A percentile compares a stretch with the other conserved stretches of the same genome.
These are phyloP conservation scores for Cephalotrichum gorgonifer DNA, from an alignment of 2,329 filamentous ascomycete species.

Conservation along the genomic window DNA sequence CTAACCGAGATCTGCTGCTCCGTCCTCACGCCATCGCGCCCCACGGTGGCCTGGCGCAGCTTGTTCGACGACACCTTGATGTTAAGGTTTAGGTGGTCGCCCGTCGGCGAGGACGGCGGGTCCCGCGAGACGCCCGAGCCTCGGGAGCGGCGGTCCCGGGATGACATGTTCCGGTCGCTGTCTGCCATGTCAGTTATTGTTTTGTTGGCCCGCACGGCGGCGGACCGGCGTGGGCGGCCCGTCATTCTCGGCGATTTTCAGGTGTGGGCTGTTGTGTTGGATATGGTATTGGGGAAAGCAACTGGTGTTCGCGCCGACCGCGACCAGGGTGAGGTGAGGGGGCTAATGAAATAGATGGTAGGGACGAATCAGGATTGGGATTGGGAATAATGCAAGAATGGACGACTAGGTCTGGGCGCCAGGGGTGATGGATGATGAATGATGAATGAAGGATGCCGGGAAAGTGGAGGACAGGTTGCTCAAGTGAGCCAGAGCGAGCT, in stretches of 20 bases:
- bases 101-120: slow-evolving; percentile 30
- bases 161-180: slow-evolving; percentile 19
- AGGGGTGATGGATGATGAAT: too few relatives aligned
- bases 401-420: too few relatives aligned
- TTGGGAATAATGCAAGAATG: too few relatives aligned
- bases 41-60: slow-evolving; percentile 38
- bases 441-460: too few relatives aligned
- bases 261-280: not conserved
- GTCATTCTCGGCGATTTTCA: not conserved
- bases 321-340: not conserved
- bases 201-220: slow-evolving; percentile 30
- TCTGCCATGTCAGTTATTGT: slow-evolving; percentile 35
- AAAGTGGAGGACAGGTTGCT: too few relatives aligned
- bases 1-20: slow-evolving; percentile 14
- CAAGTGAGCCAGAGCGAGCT: too few relatives aligned
- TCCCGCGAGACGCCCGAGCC: slow-evolving; percentile 26
- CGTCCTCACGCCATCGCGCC: slow-evolving; percentile 17
- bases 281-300: too few relatives aligned
- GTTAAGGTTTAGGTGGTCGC: slow-evolving; percentile 30
- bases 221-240: slow-evolving; percentile 35
- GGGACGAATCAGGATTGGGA: too few relatives aligned
- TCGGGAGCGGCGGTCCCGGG: not conserved
- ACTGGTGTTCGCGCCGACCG: not conserved
- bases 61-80: slow-evolving; percentile 42
- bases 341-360: too few relatives aligned